Base-by-base conservation (phyloP, 2,329 filamentous ascomycete genomes). In the Alternaria panax region DNA sequence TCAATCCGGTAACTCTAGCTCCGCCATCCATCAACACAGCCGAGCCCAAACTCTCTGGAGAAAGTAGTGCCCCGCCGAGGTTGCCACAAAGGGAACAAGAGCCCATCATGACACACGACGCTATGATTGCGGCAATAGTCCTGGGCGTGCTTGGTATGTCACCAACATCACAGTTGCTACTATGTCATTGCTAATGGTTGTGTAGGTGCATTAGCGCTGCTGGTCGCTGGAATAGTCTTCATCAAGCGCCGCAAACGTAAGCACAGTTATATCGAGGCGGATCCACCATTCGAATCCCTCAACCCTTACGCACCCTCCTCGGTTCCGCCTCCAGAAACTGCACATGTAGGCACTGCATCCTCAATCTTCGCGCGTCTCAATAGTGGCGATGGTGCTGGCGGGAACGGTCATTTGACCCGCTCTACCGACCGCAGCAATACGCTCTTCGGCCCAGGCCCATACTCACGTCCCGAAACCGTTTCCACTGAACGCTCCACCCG, bases 381-480 rank as follows among this genome's bases (percentile, higher is more conserved):
- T 24, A 43, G 51, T 16, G 51, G 48, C 34, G 25, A 42, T 8
- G 22, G 22, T 2, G 45, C 52, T 5, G 55, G 52, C n/a, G 60
- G 51, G 16, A 50, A 51, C 16, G 36, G 59, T 11, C 70, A 70
- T 25, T 54, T 73, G 5, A 74, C 71, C 2, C 66, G 65, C 41
- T 67, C 63, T 3, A 68, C 70, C 5, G 67, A 70, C 1, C 66
- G 64, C 38, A 73, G 68, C 30, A 65, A 66, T 34, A 66, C 68
- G 1, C 67, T 77, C 38, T 76, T 76, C 30, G 73, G 66, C 2
- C 51, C 66, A 22, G 68, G 55, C 16, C 42, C 67, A 8, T 74
- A 76, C 48, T 27, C 61, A 5, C 74, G 74, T 3, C 74, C 75
- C 2, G 73, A 75, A 63, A 77, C 75, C 1, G 71, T 75, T 0